phyloP scores from a whole-genome alignment of 441 rosid genomes.

The Cnidoscolus chayamansa region DNA sequence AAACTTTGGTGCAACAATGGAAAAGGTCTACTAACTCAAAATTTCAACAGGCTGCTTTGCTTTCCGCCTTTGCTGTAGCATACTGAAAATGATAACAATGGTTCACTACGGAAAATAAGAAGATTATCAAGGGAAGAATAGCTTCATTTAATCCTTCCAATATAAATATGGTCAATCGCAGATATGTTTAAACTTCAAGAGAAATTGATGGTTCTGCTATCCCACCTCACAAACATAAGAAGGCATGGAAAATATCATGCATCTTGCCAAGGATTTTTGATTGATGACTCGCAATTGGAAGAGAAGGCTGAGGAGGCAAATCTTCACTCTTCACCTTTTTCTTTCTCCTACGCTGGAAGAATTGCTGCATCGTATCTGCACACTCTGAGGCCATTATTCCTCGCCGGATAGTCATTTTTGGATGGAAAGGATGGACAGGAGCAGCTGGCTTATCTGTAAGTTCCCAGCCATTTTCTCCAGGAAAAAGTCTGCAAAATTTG shows the following conservation, averaged over 20 bases:
- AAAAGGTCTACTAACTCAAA: background rate
- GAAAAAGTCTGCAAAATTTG: constrained; percentile 61
- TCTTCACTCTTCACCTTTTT: constrained; percentile 56
- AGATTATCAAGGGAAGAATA: background rate
- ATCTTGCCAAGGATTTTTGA: constrained; percentile 68
- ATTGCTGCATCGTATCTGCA: constrained; percentile 84
- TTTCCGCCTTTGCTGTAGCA: background rate
- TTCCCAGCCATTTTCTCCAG: constrained; percentile 43
- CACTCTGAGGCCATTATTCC: constrained; percentile 78
- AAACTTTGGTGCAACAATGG: background rate
- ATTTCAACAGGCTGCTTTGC: background rate
- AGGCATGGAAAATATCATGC: constrained; percentile 67
- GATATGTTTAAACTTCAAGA: background rate
- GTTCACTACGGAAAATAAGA: background rate
- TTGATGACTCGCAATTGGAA: constrained; percentile 53
- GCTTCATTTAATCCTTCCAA: background rate
- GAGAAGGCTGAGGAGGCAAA: constrained; percentile 41
- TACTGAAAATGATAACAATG: background rate
- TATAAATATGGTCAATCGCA: background rate
- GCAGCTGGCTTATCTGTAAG: constrained; percentile 59
- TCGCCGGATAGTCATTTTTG: constrained; percentile 76
- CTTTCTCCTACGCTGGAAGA: constrained; percentile 88
- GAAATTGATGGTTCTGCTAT: background rate
- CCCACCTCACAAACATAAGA: constrained; percentile 57
- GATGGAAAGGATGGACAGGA: constrained; percentile 92